phyloP scores from a whole-genome alignment of 2,329 filamentous ascomycete species.

The Lojkania enalia region DNA sequence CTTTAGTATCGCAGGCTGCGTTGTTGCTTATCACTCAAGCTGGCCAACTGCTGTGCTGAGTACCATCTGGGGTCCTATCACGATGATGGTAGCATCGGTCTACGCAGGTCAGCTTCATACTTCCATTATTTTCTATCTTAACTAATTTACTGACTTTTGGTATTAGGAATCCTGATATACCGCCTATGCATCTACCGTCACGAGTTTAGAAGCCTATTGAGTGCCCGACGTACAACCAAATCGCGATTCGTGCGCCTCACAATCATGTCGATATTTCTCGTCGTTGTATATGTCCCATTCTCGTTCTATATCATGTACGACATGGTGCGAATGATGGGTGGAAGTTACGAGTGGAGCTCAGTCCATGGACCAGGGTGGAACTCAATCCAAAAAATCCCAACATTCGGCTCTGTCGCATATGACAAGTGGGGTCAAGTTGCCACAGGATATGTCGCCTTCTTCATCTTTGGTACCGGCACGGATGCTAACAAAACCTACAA shows the following conservation, averaged over 20 bases:
- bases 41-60: constrained; percentile 61
- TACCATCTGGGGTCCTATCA: constrained; percentile 59
- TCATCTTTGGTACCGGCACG: constrained; percentile 66
- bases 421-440: constrained; percentile 63
- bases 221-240: constrained; percentile 57
- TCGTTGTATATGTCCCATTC: constrained; percentile 58
- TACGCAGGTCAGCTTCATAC: constrained; percentile 59
- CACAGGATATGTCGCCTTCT: constrained; percentile 59
- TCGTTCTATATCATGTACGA: constrained; percentile 54
- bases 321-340: constrained; percentile 26
- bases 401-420: constrained; percentile 50
- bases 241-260: constrained; percentile 66
- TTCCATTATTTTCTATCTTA: background rate
- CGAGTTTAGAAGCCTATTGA: constrained; percentile 61
- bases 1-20: constrained; percentile 62
- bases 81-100: constrained; percentile 57
- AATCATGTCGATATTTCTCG: constrained; percentile 56
- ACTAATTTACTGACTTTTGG: too few species aligned
- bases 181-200: constrained; percentile 64
- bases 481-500: constrained; percentile 54
- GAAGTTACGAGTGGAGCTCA: constrained; percentile 56
- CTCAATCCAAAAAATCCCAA: constrained; percentile 53
- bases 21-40: constrained; percentile 56
- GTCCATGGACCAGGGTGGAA: constrained; percentile 59
- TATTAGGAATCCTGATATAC: constrained; percentile 59